A percentile compares a stretch with the other conserved stretches of the same genome.
These are phyloP conservation scores for Hericium erinaceus DNA, from an alignment of 768 basidiomycete species.

Conservation along the genomic window DNA sequence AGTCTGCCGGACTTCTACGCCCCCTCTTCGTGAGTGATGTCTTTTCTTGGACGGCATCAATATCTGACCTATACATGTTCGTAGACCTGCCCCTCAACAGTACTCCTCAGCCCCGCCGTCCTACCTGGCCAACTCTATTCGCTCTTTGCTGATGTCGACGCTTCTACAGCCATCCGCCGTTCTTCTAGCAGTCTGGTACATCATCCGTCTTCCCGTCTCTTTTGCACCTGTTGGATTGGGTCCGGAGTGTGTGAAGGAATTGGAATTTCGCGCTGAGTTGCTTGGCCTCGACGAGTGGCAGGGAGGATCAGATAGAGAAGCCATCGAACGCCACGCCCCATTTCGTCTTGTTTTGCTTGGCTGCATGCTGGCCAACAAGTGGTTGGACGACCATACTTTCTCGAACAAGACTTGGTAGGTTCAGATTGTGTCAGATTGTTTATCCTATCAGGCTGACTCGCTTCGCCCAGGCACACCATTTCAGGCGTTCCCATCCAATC, in stretches of 20 bases:
- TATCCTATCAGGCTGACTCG: background rate
- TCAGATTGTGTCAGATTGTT: background rate
- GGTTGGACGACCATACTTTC: conserved; percentile 84
- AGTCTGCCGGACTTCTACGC: conserved; percentile 46
- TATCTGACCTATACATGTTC: conserved; percentile 4
- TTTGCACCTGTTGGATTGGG: conserved; percentile 44
- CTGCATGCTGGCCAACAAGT: conserved; percentile 83
- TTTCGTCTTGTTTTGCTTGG: conserved; percentile 73
- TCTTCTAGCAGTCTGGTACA: conserved; percentile 75
- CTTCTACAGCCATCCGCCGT: conserved; percentile 76
- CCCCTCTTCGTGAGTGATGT: conserved; percentile 42
- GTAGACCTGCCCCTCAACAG: conserved; percentile 20
- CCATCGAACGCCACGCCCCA: conserved; percentile 48
- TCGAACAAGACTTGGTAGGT: conserved; percentile 83
- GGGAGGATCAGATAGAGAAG: conserved; percentile 35
- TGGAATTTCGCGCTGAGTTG: conserved; percentile 53
- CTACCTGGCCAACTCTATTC: conserved; percentile 52
- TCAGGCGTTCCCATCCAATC: conserved; percentile 64
- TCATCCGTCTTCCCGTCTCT: conserved; percentile 64
- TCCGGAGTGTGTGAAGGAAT: conserved; percentile 47
- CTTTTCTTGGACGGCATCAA: background rate
- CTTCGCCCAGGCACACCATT: conserved; percentile 59
- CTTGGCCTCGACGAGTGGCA: conserved; percentile 35
- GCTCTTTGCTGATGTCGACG: conserved; percentile 68
- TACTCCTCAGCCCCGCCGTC: conserved; percentile 30